phyloP scores from a whole-genome alignment of 768 basidiomycete species.

The Trametes gibbosa region DNA sequence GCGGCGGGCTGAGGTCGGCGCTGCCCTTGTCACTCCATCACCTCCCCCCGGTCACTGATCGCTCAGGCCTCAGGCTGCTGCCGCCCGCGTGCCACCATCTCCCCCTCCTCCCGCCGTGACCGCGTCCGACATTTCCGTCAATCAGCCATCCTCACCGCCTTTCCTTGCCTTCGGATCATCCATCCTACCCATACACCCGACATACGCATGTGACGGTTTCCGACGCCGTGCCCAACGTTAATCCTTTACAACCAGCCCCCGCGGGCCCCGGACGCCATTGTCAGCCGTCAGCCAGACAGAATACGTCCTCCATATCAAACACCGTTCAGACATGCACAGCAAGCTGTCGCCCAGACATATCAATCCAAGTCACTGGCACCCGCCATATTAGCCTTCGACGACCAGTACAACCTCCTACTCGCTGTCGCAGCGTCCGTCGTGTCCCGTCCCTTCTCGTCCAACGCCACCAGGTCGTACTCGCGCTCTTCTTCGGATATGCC shows the following conservation, averaged over 20 bases:
- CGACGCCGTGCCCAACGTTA: too few relatives aligned
- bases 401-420: conserved; percentile 53
- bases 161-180: not conserved
- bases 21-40: not conserved
- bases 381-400: conserved; percentile 49
- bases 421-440: conserved; percentile 25
- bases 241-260: too few relatives aligned
- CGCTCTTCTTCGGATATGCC: conserved; percentile 31
- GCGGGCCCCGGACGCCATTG: too few relatives aligned
- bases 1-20: conserved; percentile 3
- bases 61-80: too few relatives aligned
- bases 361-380: conserved; percentile 23
- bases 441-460: conserved; percentile 15
- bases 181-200: too few relatives aligned
- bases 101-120: not conserved
- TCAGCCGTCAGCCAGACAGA: not conserved
- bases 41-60: conserved; percentile 6
- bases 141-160: conserved; percentile 15
- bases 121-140: conserved; percentile 4
- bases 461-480: conserved; percentile 21
- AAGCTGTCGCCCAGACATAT: not conserved
- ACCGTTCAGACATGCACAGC: not conserved
- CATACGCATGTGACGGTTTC: too few relatives aligned
- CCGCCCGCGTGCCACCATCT: conserved; percentile 2
- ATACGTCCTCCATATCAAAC: conserved; percentile 2